Base-by-base conservation (phyloP, 441 rosid species). In the Bruguiera hainesii region DNA sequence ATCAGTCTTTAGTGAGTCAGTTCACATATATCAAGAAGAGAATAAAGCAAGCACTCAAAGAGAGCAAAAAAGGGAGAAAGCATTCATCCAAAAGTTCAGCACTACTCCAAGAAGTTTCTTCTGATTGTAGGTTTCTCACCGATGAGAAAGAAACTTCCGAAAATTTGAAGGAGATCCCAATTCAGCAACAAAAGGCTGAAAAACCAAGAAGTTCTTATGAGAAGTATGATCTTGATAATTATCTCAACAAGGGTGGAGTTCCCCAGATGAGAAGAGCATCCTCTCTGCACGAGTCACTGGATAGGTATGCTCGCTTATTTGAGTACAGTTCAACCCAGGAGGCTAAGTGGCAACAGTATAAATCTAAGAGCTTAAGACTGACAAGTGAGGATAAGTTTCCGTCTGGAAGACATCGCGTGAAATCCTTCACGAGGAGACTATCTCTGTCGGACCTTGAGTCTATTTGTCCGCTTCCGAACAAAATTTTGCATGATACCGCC, bases 391-490 rank as follows among this genome's bases (percentile, higher is more conserved):
- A 81, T 31, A 84, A 69, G 55, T 56, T 56, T 42, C 60, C 73
- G 20, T 61, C 79, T 1, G 65, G 70, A 18, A 77, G 73, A 6
- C 56, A 55, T 48, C 56, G 61, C 62, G 79, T 83, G 31, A 76
- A 74, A 53, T 82, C 89, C 78, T 85, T 81, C 75, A 78, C 84
- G 71, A 81, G 99, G 72, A 74, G 90, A 71, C 89, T 89, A 30
- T 91, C 99, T 53, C 70, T 91, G 71, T 85, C 98, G 23, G 91
- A 89, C 67, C 83, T 85, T 30, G 96, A 87, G 42, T 83, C 84
- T 55, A 74, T 87, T 23, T 71, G 71, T 72, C 81, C 86, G 55
- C 72, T 87, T 65, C 61, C 88, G 20, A 73, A 71, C 4, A 94
- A 85, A 65, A 65, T 76, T 3, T 76, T 86, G 33, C 60, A 58